Conservation (phyloP, 2,329 filamentous ascomycete species). For the Juglanconis oblonga region DNA sequence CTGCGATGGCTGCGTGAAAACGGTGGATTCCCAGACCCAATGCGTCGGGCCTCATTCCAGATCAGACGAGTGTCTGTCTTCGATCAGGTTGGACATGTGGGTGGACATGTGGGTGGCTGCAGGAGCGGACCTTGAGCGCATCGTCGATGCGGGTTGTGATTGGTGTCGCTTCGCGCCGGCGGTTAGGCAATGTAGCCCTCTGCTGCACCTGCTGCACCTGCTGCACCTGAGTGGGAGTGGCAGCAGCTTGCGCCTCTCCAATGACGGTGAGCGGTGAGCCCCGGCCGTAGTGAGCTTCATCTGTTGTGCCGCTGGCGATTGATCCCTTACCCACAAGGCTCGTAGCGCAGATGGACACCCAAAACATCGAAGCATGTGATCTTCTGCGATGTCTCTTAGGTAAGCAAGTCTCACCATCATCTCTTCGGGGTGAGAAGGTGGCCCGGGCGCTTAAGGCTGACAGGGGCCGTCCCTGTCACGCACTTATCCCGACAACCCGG, state of each 20-base stretch:
- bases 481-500: background rate
- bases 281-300: background rate
- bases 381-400: too few relatives aligned
- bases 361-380: too few relatives aligned
- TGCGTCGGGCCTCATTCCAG: slow-evolving; percentile 8
- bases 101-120: background rate
- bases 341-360: too few relatives aligned
- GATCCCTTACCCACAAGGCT: too few relatives aligned
- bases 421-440: background rate
- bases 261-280: background rate
- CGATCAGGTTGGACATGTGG: background rate
- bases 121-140: slow-evolving; percentile 1
- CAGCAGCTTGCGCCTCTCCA: background rate
- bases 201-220: background rate
- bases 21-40: background rate
- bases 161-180: slow-evolving; percentile 15
- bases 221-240: background rate
- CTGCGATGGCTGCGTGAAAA: background rate
- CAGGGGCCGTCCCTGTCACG: background rate
- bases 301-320: too few relatives aligned
- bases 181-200: slow-evolving; percentile 12
- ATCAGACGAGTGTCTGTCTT: slow-evolving; percentile 9
- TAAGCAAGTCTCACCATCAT: too few relatives aligned
- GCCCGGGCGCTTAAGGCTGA: background rate
- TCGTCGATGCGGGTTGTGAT: slow-evolving; percentile 7